Evolutionary conservation across 2,329 filamentous ascomycete species (phyloP).

Genomic region (Phialemonium atrogriseum): DNA sequence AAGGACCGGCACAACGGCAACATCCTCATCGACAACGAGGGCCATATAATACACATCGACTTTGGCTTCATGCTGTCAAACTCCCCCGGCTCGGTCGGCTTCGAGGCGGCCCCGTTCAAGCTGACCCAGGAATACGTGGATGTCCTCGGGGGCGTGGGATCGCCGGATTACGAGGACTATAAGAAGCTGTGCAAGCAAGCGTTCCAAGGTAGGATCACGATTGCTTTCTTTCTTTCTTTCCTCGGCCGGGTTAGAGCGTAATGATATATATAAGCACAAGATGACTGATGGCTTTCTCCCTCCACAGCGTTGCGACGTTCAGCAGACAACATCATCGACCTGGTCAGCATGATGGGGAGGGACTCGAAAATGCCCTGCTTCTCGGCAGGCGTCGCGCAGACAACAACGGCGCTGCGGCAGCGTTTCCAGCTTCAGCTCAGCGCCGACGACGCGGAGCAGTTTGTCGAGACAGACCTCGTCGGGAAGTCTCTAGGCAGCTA

Average conservation of each 20-base stretch:
- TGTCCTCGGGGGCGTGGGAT: slow-evolving; percentile 65
- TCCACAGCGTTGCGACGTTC: slow-evolving; percentile 60
- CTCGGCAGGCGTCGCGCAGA: slow-evolving; percentile 62
- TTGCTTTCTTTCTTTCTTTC: too few relatives aligned
- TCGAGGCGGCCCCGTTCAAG: slow-evolving; percentile 83
- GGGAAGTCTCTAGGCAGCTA: slow-evolving; percentile 79
- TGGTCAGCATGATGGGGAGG: slow-evolving; percentile 77
- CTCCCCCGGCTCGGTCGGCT: slow-evolving; percentile 74
- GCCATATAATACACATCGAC: slow-evolving; percentile 82
- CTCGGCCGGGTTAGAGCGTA: too few relatives aligned
- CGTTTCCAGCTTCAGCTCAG: slow-evolving; percentile 77
- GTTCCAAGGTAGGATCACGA: slow-evolving; percentile 56
- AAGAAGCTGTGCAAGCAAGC: slow-evolving; percentile 75
- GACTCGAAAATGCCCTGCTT: slow-evolving; percentile 83
- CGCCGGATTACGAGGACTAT: slow-evolving; percentile 64
- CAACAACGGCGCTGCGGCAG: slow-evolving; percentile 60
- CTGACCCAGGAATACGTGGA: slow-evolving; percentile 77
- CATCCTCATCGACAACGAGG: slow-evolving; percentile 75
- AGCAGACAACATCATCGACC: slow-evolving; percentile 71
- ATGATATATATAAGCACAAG: too few relatives aligned
- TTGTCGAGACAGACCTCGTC: slow-evolving; percentile 72
- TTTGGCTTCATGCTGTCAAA: slow-evolving; percentile 89
- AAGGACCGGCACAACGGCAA: slow-evolving; percentile 86
- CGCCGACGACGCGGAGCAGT: slow-evolving; percentile 71
- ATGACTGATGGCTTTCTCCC: too few relatives aligned